phyloP scores from a whole-genome alignment of 306 rosid genomes.

The Canavalia ensiformis region DNA sequence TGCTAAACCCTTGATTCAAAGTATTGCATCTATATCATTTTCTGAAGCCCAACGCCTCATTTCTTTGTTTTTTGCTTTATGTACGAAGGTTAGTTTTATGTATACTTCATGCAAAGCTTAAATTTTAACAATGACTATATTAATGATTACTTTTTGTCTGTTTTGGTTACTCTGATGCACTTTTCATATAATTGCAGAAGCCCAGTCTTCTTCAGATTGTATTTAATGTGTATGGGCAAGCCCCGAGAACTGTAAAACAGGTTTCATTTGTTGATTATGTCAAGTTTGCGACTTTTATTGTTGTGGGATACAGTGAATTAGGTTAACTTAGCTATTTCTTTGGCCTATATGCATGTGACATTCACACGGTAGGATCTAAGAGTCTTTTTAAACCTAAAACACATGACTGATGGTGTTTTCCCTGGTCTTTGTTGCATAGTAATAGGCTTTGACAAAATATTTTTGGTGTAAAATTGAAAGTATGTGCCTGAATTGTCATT shows the following conservation, averaged over 20 bases:
- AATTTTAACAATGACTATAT: slow-evolving; percentile 30
- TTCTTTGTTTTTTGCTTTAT: slow-evolving; percentile 91
- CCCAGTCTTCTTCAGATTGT: slow-evolving; percentile 88
- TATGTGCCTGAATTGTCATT: slow-evolving; percentile 7
- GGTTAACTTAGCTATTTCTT: slow-evolving; percentile 17
- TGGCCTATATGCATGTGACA: neutral
- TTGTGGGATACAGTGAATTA: slow-evolving; percentile 19
- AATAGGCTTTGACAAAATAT: neutral
- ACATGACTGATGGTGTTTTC: slow-evolving; percentile 6
- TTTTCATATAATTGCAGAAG: slow-evolving; percentile 70
- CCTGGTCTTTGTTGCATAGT: slow-evolving; percentile 22
- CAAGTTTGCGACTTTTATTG: slow-evolving; percentile 19
- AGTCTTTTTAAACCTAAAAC: slow-evolving; percentile 8
- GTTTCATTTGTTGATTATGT: slow-evolving; percentile 54
- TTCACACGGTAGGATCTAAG: neutral
- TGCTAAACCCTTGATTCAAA: slow-evolving; percentile 51
- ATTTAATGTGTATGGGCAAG: slow-evolving; percentile 72
- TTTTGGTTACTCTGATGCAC: slow-evolving; percentile 26
- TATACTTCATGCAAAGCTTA: slow-evolving; percentile 31
- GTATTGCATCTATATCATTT: slow-evolving; percentile 64
- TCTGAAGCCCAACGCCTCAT: slow-evolving; percentile 86
- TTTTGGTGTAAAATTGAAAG: slow-evolving; percentile 9
- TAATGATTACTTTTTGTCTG: slow-evolving; percentile 33
- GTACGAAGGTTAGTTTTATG: slow-evolving; percentile 78
- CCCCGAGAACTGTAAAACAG: slow-evolving; percentile 87